phyloP scores from a whole-genome alignment of 768 basidiomycete species.

The Dacryopinax spathularia region DNA sequence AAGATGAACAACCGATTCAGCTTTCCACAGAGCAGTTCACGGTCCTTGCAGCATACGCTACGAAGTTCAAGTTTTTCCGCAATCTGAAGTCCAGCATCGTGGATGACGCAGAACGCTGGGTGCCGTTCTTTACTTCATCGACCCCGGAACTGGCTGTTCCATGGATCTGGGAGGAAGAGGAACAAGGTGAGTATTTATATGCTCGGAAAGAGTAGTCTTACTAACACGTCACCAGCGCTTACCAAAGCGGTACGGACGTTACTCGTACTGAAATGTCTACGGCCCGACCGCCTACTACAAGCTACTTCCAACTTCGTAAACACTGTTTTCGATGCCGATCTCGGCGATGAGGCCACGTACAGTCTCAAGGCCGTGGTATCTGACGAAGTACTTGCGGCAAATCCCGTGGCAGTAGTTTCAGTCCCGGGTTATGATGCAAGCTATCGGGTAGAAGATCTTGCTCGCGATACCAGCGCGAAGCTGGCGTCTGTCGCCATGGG shows the following conservation, averaged over 20 bases:
- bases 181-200: not conserved
- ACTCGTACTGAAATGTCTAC: slow-evolving; percentile 74
- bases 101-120: slow-evolving; percentile 55
- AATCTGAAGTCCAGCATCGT: slow-evolving; percentile 34
- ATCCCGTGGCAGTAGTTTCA: slow-evolving; percentile 80
- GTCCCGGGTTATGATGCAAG: slow-evolving; percentile 98
- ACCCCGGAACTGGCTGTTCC: slow-evolving; percentile 59
- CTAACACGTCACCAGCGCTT: slow-evolving; percentile 31
- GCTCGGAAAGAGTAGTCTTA: slow-evolving; percentile 20
- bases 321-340: slow-evolving; percentile 62
- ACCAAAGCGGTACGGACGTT: slow-evolving; percentile 61
- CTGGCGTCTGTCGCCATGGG: slow-evolving; percentile 95
- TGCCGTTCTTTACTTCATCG: slow-evolving; percentile 48
- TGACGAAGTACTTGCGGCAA: slow-evolving; percentile 63
- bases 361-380: slow-evolving; percentile 65
- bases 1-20: slow-evolving; percentile 31
- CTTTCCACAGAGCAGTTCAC: slow-evolving; percentile 53
- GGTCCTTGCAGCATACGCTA: slow-evolving; percentile 57
- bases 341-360: slow-evolving; percentile 58
- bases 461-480: slow-evolving; percentile 58
- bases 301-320: slow-evolving; percentile 63
- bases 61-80: slow-evolving; percentile 64
- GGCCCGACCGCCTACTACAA: slow-evolving; percentile 82
- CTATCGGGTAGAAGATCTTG: slow-evolving; percentile 80
- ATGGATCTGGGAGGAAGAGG: slow-evolving; percentile 53